Conservation (phyloP, 2,329 filamentous ascomycete species). For the Aspergillus tubingensis region DNA sequence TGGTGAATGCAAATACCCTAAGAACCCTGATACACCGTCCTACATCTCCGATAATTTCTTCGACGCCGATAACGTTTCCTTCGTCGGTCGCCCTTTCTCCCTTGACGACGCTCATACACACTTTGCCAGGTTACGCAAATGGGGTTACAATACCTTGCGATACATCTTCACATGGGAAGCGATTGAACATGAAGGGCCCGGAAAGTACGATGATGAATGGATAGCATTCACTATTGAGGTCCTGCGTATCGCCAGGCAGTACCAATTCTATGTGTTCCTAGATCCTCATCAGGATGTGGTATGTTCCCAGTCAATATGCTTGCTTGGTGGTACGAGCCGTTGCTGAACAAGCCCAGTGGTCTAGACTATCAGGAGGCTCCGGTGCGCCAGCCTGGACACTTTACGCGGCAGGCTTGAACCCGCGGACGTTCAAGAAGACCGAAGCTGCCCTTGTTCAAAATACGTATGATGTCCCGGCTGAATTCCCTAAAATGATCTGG, state of each 20-base stretch:
- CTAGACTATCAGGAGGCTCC: slow-evolving; percentile 87
- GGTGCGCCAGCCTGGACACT: slow-evolving; percentile 97
- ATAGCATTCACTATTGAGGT: slow-evolving; percentile 87
- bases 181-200: slow-evolving; percentile 89
- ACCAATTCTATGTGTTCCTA: slow-evolving; percentile 97
- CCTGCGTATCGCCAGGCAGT: slow-evolving; percentile 78
- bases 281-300: slow-evolving; percentile 98
- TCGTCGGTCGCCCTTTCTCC: slow-evolving; percentile 81
- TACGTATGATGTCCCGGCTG: slow-evolving; percentile 78
- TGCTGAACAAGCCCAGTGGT: slow-evolving; percentile 66
- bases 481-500: slow-evolving; percentile 99
- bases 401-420: slow-evolving; percentile 90
- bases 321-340: slow-evolving; percentile 4
- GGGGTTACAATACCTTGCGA: slow-evolving; percentile 93
- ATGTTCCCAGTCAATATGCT: slow-evolving; percentile 40
- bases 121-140: slow-evolving; percentile 81
- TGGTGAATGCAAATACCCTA: slow-evolving; percentile 86
- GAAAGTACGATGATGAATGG: slow-evolving; percentile 90
- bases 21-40: slow-evolving; percentile 76
- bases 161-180: slow-evolving; percentile 99
- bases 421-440: slow-evolving; percentile 78
- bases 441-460: slow-evolving; percentile 95
- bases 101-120: slow-evolving; percentile 81
- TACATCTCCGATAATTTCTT: slow-evolving; percentile 80
- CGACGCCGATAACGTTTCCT: slow-evolving; percentile 87